phyloP scores from a whole-genome alignment of 179 eudicot species.

The Heliamphora pulchella region DNA sequence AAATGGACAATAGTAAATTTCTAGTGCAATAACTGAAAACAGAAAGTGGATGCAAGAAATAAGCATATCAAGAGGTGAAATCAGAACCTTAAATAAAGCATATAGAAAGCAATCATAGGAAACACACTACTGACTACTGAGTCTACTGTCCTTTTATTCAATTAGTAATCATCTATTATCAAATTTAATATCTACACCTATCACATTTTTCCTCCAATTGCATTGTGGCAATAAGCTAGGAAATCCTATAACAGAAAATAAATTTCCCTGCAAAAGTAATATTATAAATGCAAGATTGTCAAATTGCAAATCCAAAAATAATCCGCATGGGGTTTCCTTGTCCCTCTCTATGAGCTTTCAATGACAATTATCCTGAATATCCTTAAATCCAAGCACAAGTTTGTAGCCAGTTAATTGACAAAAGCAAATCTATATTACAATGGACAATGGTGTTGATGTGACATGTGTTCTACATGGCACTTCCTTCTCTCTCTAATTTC shows the following conservation, averaged over 20 bases:
- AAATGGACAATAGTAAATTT: background rate
- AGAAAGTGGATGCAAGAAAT: background rate
- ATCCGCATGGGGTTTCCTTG: background rate
- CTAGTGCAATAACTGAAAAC: background rate
- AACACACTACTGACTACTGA: too few relatives aligned
- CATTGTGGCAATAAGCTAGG: background rate
- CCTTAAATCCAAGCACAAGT: background rate
- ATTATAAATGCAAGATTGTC: background rate
- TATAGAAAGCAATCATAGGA: background rate
- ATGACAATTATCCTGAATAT: background rate
- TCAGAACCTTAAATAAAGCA: too few relatives aligned
- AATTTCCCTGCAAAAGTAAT: background rate
- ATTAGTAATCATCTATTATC: background rate
- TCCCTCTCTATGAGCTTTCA: background rate
- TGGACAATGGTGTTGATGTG: too few relatives aligned
- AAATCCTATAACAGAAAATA: background rate
- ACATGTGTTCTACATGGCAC: too few relatives aligned
- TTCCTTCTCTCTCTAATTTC: too few relatives aligned
- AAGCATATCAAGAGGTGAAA: too few relatives aligned
- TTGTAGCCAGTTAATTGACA: background rate
- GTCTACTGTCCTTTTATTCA: too few relatives aligned
- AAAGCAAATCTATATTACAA: background rate
- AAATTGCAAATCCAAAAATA: background rate
- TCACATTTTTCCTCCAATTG: background rate
- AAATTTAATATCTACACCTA: background rate